Base-by-base conservation (phyloP, 2,329 filamentous ascomycete genomes). In the Xylariales sp. region DNA sequence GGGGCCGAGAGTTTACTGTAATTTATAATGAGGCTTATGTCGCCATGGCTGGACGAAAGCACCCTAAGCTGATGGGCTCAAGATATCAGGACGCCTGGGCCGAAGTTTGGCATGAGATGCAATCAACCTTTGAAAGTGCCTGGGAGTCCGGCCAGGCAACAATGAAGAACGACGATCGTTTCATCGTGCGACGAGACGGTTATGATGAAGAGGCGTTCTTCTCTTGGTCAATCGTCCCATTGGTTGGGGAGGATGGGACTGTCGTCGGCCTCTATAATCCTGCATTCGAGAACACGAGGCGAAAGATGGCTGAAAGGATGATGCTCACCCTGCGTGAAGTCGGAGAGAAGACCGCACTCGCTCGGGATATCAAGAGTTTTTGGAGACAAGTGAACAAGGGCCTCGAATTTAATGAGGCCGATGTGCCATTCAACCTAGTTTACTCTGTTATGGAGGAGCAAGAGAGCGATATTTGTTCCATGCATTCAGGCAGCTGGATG, bases 181-280 rank as follows among this genome's bases (percentile, higher is more conserved):
- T 95, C 1, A 93, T 94, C 74, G 85, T 96, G 39, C 83, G 86
- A 54, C 87, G 93, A 7, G 87, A 88, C 69, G 87, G 89, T 1
- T 93, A 87, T 69, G 79, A 93, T 1, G 92, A 97, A 78, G 93
- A 96, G 76, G 89, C 91, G 0, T 95, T 92, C 76, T 95, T 95
- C 77, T 92, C 90, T 12, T 95, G 92, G 92, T 92, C 89, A 1
- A 89, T 95, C 49, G 90, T 95, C 32, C 93, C 93, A 0, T 84
- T 95, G 69, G 87, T 95, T 1, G 92, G 92, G 3, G 84, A 86
- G 46, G 90, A 94, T 67, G 93, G 93, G 1, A 87, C 87, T 12
- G 91, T 94, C 7, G 88, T 92, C 69, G 92, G 91, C 1, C 79
- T 95, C 0, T 94, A 93, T 77, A 94, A 94, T 74, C 92, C 92